A percentile compares a stretch with the other conserved stretches of the same genome.
These are phyloP conservation scores for Xylaria hypoxylon DNA, from an alignment of 2,329 filamentous ascomycete genomes.

Conservation along the genomic window DNA sequence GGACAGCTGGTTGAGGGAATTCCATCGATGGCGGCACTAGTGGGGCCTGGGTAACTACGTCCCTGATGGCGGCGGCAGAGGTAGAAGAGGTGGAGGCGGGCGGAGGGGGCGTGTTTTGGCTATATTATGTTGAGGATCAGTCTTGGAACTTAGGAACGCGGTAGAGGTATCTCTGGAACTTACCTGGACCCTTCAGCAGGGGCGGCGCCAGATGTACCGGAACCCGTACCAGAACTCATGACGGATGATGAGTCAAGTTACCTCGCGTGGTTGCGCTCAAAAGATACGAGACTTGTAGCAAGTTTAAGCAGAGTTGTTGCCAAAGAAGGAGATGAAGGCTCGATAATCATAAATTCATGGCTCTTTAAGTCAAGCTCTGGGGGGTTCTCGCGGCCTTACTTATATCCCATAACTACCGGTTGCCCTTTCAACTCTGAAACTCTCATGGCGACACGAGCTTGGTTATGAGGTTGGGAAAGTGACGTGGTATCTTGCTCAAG, in stretches of 20 bases:
- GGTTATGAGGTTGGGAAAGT: background rate
- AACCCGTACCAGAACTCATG: constrained; percentile 25
- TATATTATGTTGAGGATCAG: background rate
- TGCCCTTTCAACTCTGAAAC: background rate
- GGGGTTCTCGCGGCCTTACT: background rate
- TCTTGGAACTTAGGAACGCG: background rate
- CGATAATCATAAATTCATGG: no score
- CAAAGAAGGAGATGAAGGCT: background rate
- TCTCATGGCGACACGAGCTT: background rate
- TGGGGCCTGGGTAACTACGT: background rate
- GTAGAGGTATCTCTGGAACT: background rate
- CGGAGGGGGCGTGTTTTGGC: background rate
- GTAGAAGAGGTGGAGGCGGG: background rate
- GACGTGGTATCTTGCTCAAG: background rate
- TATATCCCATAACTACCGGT: background rate
- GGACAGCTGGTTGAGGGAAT: background rate
- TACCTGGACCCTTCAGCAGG: constrained; percentile 7
- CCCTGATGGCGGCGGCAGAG: background rate
- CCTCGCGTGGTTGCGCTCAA: background rate
- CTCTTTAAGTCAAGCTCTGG: background rate
- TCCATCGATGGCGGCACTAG: background rate
- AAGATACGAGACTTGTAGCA: background rate
- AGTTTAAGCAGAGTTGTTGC: background rate
- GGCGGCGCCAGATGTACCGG: background rate
- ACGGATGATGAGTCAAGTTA: background rate